Percentiles rank a stretch among this genome's conserved stretches.
Conservation (phyloP, 345 rosid species). For the Stellera chamaejasme region DNA sequence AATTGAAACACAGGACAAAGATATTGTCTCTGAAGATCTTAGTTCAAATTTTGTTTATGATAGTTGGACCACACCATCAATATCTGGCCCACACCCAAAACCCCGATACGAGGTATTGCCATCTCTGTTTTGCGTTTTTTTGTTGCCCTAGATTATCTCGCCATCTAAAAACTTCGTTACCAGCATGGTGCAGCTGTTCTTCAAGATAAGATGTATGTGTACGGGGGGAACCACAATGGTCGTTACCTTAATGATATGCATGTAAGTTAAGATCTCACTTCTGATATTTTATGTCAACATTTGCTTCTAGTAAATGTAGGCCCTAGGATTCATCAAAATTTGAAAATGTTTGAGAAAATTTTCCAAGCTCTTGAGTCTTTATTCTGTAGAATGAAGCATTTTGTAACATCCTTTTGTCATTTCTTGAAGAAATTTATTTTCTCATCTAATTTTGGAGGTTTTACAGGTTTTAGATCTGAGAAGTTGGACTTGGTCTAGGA, state of each 20-base stretch:
- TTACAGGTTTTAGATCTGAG: slow-evolving; percentile 88
- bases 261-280: slow-evolving; percentile 44
- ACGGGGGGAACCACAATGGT: slow-evolving; percentile 98
- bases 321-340: not conserved
- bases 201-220: slow-evolving; percentile 89
- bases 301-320: not conserved
- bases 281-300: not conserved
- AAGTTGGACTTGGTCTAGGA: slow-evolving; percentile 94
- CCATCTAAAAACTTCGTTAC: slow-evolving; percentile 19
- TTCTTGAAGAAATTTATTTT: not conserved
- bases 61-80: slow-evolving; percentile 81
- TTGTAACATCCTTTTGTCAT: not conserved
- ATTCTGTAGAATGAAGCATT: not conserved
- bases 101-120: slow-evolving; percentile 83
- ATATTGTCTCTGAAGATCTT: slow-evolving; percentile 78
- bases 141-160: slow-evolving; percentile 13
- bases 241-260: slow-evolving; percentile 93
- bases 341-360: not conserved
- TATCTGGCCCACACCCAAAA: slow-evolving; percentile 77
- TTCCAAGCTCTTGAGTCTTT: not conserved
- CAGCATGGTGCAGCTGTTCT: slow-evolving; percentile 95
- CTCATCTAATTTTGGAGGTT: slow-evolving; percentile 17
- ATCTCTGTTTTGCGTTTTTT: slow-evolving; percentile 14
- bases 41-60: slow-evolving; percentile 74
- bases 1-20: slow-evolving; percentile 81